Evolutionary conservation across 2,329 filamentous ascomycete species (phyloP).

Genomic region (Lizonia empirigonia): DNA sequence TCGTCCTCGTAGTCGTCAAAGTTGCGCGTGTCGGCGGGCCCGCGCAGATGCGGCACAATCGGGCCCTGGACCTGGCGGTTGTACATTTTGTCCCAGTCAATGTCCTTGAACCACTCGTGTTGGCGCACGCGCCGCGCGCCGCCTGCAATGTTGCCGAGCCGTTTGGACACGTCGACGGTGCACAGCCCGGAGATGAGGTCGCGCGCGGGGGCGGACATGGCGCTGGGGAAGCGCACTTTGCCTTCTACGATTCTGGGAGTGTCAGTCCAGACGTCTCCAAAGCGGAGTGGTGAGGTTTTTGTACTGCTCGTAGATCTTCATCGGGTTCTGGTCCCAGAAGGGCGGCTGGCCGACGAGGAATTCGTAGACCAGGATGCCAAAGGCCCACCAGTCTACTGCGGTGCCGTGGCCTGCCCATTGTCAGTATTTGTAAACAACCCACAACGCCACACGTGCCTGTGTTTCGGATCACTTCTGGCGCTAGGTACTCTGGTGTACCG

Average conservation of each 20-base stretch:
- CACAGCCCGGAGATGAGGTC: slow-evolving; percentile 78
- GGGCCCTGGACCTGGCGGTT: slow-evolving; percentile 69
- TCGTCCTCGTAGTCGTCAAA: slow-evolving; percentile 86
- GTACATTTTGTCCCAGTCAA: slow-evolving; percentile 76
- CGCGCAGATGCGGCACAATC: slow-evolving; percentile 75
- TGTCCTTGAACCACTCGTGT: slow-evolving; percentile 74
- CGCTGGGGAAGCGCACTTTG: slow-evolving; percentile 73
- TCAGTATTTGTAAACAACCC: slow-evolving; percentile 20
- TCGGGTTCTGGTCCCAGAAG: slow-evolving; percentile 85
- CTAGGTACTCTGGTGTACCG: slow-evolving; percentile 82
- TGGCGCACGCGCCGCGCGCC: slow-evolving; percentile 73
- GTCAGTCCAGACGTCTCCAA: neutral
- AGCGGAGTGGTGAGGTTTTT: too few relatives aligned
- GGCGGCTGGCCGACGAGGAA: slow-evolving; percentile 84
- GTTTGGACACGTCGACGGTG: slow-evolving; percentile 76
- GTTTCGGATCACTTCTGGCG: slow-evolving; percentile 83
- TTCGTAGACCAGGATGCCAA: slow-evolving; percentile 83
- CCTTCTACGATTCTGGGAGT: slow-evolving; percentile 73
- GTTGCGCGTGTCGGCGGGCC: slow-evolving; percentile 76
- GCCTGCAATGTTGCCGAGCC: slow-evolving; percentile 78
- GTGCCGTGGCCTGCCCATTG: slow-evolving; percentile 60
- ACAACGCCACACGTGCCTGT: slow-evolving; percentile 58
- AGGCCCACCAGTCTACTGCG: slow-evolving; percentile 86
- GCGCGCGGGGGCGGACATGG: slow-evolving; percentile 70
- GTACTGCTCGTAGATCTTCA: slow-evolving; percentile 79